Evolutionary conservation across 768 basidiomycete species (phyloP).

Genomic region (Calocera viscosa): DNA sequence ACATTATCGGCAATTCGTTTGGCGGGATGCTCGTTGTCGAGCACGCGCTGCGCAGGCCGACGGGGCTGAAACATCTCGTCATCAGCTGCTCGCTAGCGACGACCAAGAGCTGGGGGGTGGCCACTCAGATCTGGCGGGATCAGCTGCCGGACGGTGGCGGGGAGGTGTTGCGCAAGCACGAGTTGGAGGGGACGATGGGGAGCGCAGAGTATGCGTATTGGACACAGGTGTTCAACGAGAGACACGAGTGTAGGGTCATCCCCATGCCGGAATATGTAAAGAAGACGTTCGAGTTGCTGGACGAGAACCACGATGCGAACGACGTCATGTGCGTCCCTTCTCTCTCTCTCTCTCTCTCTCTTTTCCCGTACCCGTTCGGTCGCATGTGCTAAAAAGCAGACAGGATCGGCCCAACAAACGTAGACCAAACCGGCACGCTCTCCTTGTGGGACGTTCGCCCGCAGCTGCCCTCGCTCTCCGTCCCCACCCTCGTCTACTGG

Average conservation of each 20-base stretch:
- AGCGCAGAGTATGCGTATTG: not conserved
- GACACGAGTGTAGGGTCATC: constrained; percentile 4
- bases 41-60: not conserved
- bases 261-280: constrained; percentile 1
- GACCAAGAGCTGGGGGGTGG: not conserved
- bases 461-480: not conserved
- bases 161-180: not conserved
- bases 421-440: not conserved
- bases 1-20: not conserved
- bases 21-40: not conserved
- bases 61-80: not conserved
- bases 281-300: not conserved
- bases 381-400: not conserved
- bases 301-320: not conserved
- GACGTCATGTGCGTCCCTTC: not conserved
- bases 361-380: not conserved
- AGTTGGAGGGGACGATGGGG: constrained; percentile 1
- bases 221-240: not conserved
- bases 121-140: not conserved
- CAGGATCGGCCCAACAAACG: constrained; percentile 3
- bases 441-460: not conserved
- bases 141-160: not conserved
- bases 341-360: not conserved
- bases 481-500: constrained; percentile 6
- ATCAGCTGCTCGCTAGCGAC: not conserved